Base-by-base conservation (phyloP, 495 filamentous ascomycete species). In the Penicillium pancosmium region DNA sequence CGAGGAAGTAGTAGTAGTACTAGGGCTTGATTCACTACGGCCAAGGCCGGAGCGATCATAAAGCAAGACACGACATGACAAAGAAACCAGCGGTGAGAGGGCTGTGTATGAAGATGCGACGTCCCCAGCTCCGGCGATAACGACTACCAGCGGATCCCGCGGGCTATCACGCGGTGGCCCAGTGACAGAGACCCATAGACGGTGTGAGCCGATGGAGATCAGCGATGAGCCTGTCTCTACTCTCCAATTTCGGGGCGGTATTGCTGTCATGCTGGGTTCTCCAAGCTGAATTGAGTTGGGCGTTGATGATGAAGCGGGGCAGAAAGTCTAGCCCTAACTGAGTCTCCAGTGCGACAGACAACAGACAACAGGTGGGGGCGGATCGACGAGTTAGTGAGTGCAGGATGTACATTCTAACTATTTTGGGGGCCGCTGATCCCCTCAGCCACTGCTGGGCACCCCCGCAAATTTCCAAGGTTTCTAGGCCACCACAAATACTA, bases 41-140 rank as follows among this genome's bases (percentile, higher is more conserved):
- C 75, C 76, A 10, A 78, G 68, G 1, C 76, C 76, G 1, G 73
- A 63, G 31, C 80, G 80, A 38, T 81, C 73, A 50, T 80, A 79
- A 13, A 79, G 59, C 5, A 82, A 49, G 2, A 78, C 62, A 10
- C 71, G 68, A 15, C 68, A 60, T 31, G 63, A 68, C 3, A 40
- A 25, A 2, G 64, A 55, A 6, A 82, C 64, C 4, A 66, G 61
- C 15, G 64, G 59, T 46, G 69, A 65, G 27, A 82, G 66, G 33
- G 73, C 71, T 60, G 69, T 67, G 69, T 77, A 82, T 3, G 74
- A 68, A 15, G 76, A 68, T 25, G 73, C 70, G 33, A 76, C 74
- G 52, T 78, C 79, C 47, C 78, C 78, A 0, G 75, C 71, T 46
- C 81, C 81, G 13, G 76, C 58, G 52, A 83, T 66, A 54, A 80